These are phyloP conservation scores for Annulohypoxylon stygium DNA, from an alignment of 495 filamentous ascomycete genomes.

Conservation along the genomic window DNA sequence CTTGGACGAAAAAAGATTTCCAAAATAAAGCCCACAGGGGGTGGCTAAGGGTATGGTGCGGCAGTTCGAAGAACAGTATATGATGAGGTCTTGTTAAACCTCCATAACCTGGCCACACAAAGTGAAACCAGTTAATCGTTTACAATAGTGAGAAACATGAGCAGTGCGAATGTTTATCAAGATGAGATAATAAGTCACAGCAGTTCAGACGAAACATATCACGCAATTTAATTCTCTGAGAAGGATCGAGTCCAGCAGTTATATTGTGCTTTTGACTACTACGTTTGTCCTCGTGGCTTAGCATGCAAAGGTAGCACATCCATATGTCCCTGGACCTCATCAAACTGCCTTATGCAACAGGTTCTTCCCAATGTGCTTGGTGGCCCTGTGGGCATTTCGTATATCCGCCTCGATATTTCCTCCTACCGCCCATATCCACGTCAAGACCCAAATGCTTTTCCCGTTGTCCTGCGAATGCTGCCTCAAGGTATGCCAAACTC, in stretches of 20 bases:
- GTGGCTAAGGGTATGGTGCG: too few species aligned
- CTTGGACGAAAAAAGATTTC: too few species aligned
- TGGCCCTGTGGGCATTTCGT: slow-evolving; percentile 19
- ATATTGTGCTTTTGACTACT: slow-evolving; percentile 22
- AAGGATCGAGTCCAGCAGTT: background rate
- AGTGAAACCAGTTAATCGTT: too few species aligned
- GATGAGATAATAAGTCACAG: too few species aligned
- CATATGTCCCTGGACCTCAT: slow-evolving; percentile 34
- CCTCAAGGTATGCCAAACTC: slow-evolving; percentile 37
- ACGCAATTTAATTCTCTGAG: background rate
- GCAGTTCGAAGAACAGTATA: too few species aligned
- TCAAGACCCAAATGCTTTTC: slow-evolving; percentile 33
- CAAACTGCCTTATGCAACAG: slow-evolving; percentile 34
- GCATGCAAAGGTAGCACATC: slow-evolving; percentile 25
- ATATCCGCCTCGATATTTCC: slow-evolving; percentile 27
- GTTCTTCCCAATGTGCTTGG: slow-evolving; percentile 5
- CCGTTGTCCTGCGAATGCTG: slow-evolving; percentile 37
- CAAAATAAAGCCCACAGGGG: too few species aligned
- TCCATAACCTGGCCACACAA: too few species aligned
- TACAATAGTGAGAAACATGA: too few species aligned
- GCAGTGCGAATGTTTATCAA: too few species aligned
- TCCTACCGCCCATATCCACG: slow-evolving; percentile 17
- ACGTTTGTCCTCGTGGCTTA: slow-evolving; percentile 13
- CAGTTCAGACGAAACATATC: background rate
- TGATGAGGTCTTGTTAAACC: too few species aligned